These are phyloP conservation scores for Auriscalpium orientale DNA, from an alignment of 768 basidiomycete genomes.

Conservation along the genomic window DNA sequence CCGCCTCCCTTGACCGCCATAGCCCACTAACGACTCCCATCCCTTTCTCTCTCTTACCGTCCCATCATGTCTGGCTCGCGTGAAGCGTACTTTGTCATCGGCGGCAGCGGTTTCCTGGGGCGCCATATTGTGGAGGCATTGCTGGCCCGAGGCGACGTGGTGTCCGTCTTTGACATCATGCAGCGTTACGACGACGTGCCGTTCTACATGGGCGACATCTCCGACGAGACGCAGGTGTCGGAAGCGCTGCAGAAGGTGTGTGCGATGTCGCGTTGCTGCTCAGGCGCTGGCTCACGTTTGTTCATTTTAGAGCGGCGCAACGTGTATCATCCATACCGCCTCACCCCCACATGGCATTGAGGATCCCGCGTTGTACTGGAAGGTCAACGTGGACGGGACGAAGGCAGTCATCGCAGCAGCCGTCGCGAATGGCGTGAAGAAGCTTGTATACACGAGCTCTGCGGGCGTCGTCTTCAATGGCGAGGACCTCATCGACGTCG, in stretches of 20 bases:
- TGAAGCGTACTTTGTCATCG: conserved; percentile 86
- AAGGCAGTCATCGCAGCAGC: conserved; percentile 79
- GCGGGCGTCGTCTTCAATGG: conserved; percentile 90
- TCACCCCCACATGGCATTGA: conserved; percentile 67
- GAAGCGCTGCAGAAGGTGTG: conserved; percentile 68
- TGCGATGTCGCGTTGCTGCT: conserved; percentile 1
- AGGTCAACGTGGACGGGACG: conserved; percentile 93
- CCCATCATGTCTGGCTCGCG: conserved; percentile 5
- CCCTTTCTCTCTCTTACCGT: background rate
- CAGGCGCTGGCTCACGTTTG: too few species aligned
- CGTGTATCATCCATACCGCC: conserved; percentile 93
- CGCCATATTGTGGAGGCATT: conserved; percentile 86
- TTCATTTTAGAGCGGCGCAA: conserved; percentile 57
- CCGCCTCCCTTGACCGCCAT: too few species aligned
- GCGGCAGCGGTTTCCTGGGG: conserved; percentile 89
- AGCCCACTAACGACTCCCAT: background rate
- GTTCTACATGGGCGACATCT: conserved; percentile 88
- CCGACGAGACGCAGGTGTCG: conserved; percentile 62
- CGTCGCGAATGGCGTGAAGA: conserved; percentile 59
- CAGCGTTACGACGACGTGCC: conserved; percentile 82
- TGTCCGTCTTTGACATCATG: conserved; percentile 87
- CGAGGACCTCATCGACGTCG: conserved; percentile 69
- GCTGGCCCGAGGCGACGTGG: conserved; percentile 67
- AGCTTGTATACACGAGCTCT: conserved; percentile 92
- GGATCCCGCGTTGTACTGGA: conserved; percentile 69